Evolutionary conservation across 176 grass and related monocot species (phyloP), one percentile per base, ranked within the genome.

Genomic region (Luzula sylvatica): DNA sequence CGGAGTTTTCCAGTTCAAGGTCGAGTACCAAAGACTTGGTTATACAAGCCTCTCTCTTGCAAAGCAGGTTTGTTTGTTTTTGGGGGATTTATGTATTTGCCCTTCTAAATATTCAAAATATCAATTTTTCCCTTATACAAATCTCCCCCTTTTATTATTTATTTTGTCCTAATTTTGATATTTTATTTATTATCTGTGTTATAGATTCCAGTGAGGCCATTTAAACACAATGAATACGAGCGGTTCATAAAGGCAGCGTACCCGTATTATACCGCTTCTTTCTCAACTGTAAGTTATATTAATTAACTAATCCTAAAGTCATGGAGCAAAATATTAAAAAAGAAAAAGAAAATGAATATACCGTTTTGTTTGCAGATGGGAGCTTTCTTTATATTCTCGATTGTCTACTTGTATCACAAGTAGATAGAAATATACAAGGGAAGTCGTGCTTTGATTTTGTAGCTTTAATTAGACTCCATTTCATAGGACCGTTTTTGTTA

Each of bases 1-100:
- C 52, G 93, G 93, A 63, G 93, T 98, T 65, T 98, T 98, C 71
- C 93, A 98, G 69, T 98, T 92, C 52, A 98, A 98, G 65, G 72
- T 98, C 27, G 82, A 98, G 65, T 92, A 92, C 68, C 67, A 92
- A 47, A 92, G 75, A 47, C 66, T 98, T 68, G 93, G 93, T 65
- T 92, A 92, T 61, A 98, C 93, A 46, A 81, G 82, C 58, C 49
- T 98, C 13, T 83, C 86, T 65, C 87, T 98, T 66, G 49, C 93
- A 17, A 98, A 98, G 40, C 93, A 95, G 83, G 90, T 85, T 60
- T 42, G 79, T 69, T 57, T 21, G 50, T 57, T 69, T 18, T 40
- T 43, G 7, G 15, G 24, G 42, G 12, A 21, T 40, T 56, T 29
- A 19, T 54, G 23, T 39, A 42, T n/a, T n/a, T n/a, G n/a, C n/a